phyloP scores from a whole-genome alignment of 164 flowering plant genomes.

The Warburgia ugandensis region DNA sequence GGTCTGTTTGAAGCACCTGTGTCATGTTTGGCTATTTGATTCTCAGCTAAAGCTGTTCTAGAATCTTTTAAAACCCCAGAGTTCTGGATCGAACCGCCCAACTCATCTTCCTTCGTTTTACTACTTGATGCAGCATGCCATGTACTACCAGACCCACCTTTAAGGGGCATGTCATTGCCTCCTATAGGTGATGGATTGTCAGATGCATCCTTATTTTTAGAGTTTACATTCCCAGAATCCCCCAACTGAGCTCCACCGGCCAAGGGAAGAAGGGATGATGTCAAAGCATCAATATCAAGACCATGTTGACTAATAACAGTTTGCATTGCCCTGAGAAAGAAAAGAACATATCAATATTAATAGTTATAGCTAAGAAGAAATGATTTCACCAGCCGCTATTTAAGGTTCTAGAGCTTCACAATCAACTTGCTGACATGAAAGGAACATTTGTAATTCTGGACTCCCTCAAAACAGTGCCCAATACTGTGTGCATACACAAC shows the following conservation, averaged over 20 bases:
- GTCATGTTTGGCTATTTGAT: constrained; percentile 43
- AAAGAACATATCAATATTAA: constrained; percentile 3
- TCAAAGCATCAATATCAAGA: constrained; percentile 86
- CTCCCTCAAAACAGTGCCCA: too few relatives aligned
- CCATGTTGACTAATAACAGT: constrained; percentile 86
- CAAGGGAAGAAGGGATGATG: constrained; percentile 62
- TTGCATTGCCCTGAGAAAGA: constrained; percentile 85
- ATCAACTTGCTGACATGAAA: background rate
- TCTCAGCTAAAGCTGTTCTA: constrained; percentile 30
- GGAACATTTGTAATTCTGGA: too few relatives aligned
- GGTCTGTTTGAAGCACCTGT: constrained; percentile 38
- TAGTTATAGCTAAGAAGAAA: background rate
- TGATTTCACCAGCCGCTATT: too few relatives aligned
- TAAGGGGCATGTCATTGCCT: constrained; percentile 11
- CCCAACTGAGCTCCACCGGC: constrained; percentile 54
- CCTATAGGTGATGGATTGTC: constrained; percentile 7
- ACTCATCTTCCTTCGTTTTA: constrained; percentile 17
- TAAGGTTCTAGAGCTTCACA: background rate
- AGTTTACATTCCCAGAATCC: constrained; percentile 34
- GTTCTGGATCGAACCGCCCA: constrained; percentile 48
- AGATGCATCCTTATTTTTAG: constrained; percentile 13
- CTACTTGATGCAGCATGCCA: constrained; percentile 23
- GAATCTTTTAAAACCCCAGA: constrained; percentile 34
- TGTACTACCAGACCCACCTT: constrained; percentile 15
- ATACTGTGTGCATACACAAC: too few relatives aligned